Evolutionary conservation across 768 basidiomycete species (phyloP).

Genomic region (Rhizopogon salebrosus): DNA sequence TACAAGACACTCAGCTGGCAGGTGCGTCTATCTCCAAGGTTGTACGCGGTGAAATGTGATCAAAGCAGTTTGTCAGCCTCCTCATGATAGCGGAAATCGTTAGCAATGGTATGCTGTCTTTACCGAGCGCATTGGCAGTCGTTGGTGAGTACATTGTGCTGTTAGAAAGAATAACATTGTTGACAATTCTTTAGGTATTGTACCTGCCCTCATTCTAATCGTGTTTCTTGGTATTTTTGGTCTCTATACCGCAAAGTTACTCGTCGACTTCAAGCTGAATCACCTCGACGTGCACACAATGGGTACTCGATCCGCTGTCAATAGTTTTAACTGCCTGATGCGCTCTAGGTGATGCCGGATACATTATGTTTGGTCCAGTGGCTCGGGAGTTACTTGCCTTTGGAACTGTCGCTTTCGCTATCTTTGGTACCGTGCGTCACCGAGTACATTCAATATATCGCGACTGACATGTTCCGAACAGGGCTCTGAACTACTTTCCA

Average conservation of each 20-base stretch:
- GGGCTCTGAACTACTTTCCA: constrained; percentile 46
- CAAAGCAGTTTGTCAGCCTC: constrained; percentile 37
- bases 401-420: constrained; percentile 48
- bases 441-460: not conserved
- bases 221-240: constrained; percentile 48
- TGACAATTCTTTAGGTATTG: constrained; percentile 32
- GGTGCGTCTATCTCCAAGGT: constrained; percentile 19
- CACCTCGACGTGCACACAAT: constrained; percentile 52
- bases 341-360: constrained; percentile 44
- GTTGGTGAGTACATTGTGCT: constrained; percentile 32
- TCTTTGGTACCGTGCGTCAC: constrained; percentile 32
- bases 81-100: constrained; percentile 57
- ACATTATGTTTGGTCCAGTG: constrained; percentile 42
- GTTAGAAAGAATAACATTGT: not conserved
- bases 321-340: not conserved
- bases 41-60: not conserved
- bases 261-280: constrained; percentile 53
- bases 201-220: constrained; percentile 47
- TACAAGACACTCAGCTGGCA: constrained; percentile 53
- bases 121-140: constrained; percentile 46
- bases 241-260: constrained; percentile 45
- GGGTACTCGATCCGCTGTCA: constrained; percentile 26
- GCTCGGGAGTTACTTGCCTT: constrained; percentile 39
- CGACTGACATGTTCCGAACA: constrained; percentile 12
- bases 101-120: constrained; percentile 50